Evolutionary conservation across 768 basidiomycete genomes (phyloP), one percentile per base, ranked within the genome.

Genomic region (Collybia mongolica): DNA sequence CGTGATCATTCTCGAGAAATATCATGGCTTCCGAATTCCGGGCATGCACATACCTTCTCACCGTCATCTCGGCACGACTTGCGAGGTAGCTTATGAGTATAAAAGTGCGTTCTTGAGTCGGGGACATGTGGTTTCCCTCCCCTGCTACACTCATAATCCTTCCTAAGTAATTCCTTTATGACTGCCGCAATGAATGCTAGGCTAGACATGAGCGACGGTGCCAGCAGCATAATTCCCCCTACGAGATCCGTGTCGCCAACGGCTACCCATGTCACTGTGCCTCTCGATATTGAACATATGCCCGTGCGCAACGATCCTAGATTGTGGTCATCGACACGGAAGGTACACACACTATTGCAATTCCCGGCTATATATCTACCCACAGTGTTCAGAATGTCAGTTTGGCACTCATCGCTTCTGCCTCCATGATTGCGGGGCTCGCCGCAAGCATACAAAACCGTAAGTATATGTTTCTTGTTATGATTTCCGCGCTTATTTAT

Each of bases 391-490:
- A 81, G 77, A 74, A 76, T 50, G 52, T 74, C 8, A 72, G 72
- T 19, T 66, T 84, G 45, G 43, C 64, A 6, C 71, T 82, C 36
- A 68, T 86, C 22, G 67, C 81, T 4, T 65, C 72, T 17, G 83
- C 81, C 4, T 66, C 80, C 6, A 74, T 82, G 72, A 77, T 82
- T 54, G 79, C 81, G 9, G 83, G 83, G 2, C 68, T 86, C 11
- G 74, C 74, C 4, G 71, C 66, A 1, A 85, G 78, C 54, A 82
- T 86, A 40, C 84, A 84, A 59, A 88, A 84, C 64, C 84, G 83
- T 85, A 52, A 65, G 77, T 55, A 28, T 9, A 8, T 22, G 28
- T 22, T 22, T 24, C 18, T 37, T 19, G 28, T 17, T 39, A 40
- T 38, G 15, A n/a, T 46, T 7, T 12, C 17, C 39, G 37, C 38